Evolutionary conservation across 495 filamentous ascomycete species (phyloP), one percentile per base, ranked within the genome.

Genomic region (Xylaria palmicola): DNA sequence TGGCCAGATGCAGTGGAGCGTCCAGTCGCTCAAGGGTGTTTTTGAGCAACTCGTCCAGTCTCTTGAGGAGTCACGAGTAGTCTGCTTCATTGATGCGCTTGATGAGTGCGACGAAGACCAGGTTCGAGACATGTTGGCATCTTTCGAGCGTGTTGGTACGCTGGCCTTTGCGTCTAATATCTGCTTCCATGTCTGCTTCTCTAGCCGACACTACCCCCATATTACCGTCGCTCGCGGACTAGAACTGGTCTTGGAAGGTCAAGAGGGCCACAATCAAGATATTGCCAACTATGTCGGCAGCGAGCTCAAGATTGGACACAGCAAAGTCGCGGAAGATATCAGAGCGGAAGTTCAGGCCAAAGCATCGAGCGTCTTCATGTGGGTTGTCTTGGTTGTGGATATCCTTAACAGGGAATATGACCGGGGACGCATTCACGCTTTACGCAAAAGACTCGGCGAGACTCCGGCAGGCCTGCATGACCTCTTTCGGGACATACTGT

Each of bases 311-410:
- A 64, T 64, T 32, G 55, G 57, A 4, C 8, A 17, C 10, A 30
- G 64, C n/a, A 20, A 19, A 5, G n/a, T 44, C 19, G 40, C 40
- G 22, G 22, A 10, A 2, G 1, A 44, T 7, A 32, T 77, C 0
- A 37, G 52, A 39, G 17, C 32, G 0, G 47, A 69, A 47, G 20
- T 80, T 41, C 63, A 72, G 4, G 15, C 45, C 0, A 78, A 73
- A 56, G 65, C 75, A 27, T 49, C 65, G 12, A 73, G 77, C 6
- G 62, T 78, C 20, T 80, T 80, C 29, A 65, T 78, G 55, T 80
- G 75, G 76, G 71, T 75, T 3, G 65, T 74, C 3, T 50, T 75
- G 5, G 72, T 78, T 40, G 69, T 76, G 7, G 58, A 71, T 12
- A 75, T 76, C 19, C 67, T 79, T 1, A 77, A 74, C 52, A 68